phyloP scores from a whole-genome alignment of 495 filamentous ascomycete species.

The Neurospora sp. region DNA sequence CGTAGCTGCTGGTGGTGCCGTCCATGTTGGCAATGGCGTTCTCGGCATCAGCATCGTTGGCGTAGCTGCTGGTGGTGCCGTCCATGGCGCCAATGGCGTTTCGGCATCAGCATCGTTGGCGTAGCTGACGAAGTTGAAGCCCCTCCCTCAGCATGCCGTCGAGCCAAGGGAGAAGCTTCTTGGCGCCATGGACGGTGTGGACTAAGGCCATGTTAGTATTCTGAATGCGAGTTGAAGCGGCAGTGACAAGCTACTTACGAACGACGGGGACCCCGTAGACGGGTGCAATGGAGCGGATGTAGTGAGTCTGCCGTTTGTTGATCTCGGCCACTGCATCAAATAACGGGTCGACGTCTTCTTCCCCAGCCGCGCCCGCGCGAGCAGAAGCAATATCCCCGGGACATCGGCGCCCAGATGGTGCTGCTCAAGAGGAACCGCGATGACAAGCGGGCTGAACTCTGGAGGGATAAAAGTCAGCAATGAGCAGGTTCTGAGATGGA shows the following conservation, averaged over 20 bases:
- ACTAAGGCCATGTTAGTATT: background rate
- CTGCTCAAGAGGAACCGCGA: background rate
- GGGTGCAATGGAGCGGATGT: conserved; percentile 74
- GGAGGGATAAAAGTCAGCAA: background rate
- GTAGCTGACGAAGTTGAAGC: background rate
- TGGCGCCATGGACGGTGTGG: conserved; percentile 61
- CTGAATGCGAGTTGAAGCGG: too few relatives aligned
- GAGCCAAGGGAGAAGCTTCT: conserved; percentile 79
- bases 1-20: background rate
- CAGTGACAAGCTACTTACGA: conserved; percentile 3
- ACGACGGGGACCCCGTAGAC: conserved; percentile 76
- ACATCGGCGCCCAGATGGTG: background rate
- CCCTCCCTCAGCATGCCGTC: conserved; percentile 60
- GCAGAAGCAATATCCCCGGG: background rate
- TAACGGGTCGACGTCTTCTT: background rate
- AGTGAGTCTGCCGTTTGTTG: conserved; percentile 42
- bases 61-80: background rate
- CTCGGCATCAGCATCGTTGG: background rate
- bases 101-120: background rate
- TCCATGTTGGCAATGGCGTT: background rate
- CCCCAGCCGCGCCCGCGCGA: background rate
- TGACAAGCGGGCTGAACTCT: background rate
- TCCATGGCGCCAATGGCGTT: background rate
- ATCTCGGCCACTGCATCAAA: too few relatives aligned
- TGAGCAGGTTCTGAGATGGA: background rate